phyloP scores from a whole-genome alignment of 2,329 filamentous ascomycete species.

The Pyricularia pennisetigena region DNA sequence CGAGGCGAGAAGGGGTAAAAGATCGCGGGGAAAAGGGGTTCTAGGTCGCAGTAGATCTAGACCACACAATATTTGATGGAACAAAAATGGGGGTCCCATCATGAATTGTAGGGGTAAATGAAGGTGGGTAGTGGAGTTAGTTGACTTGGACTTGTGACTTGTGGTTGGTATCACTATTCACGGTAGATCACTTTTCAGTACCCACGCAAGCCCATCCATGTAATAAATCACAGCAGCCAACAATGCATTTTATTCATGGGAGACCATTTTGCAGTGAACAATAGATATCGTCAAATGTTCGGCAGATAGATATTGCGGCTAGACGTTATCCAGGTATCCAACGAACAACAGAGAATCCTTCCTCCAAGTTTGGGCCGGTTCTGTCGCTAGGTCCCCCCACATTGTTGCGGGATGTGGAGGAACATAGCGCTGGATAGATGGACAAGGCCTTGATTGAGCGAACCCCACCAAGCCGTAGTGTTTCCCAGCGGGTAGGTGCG shows the following conservation, averaged over 20 bases:
- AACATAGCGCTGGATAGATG: background rate
- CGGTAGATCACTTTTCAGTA: no score
- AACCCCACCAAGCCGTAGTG: background rate
- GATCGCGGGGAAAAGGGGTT: background rate
- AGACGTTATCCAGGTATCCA: background rate
- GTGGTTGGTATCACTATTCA: no score
- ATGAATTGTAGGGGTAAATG: background rate
- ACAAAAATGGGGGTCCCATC: background rate
- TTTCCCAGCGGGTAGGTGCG: background rate
- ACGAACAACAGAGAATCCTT: background rate
- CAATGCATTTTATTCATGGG: no score
- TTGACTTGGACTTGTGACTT: background rate
- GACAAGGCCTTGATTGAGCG: background rate
- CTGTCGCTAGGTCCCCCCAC: background rate
- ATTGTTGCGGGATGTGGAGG: background rate
- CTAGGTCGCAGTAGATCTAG: background rate
- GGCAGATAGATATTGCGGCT: background rate
- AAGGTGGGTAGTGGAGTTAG: background rate
- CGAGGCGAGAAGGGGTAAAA: background rate
- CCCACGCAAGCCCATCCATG: no score
- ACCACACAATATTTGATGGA: no score
- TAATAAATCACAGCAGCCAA: no score
- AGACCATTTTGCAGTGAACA: no score
- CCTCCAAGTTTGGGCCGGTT: no score
- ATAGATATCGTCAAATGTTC: no score